Evolutionary conservation across 257 asterid genomes (phyloP), one percentile per base, ranked within the genome.

Genomic region (Echites panduratus): DNA sequence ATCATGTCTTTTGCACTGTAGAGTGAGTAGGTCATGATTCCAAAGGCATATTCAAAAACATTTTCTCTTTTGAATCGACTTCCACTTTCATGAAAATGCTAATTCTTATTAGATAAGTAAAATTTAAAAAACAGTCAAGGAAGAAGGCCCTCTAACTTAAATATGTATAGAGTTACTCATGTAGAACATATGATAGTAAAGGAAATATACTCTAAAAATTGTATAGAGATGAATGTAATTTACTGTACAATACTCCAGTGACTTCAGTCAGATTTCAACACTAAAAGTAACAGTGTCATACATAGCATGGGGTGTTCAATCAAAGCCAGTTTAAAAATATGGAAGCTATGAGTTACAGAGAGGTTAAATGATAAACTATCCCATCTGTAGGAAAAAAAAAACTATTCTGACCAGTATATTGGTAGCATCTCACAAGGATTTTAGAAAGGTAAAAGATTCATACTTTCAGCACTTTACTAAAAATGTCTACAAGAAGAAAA

Each of bases 11-110:
- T 38, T 32, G 49, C 69, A 41, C 35, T 5, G 45, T 38, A 52
- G 26, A 70, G 54, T 44, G 26, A 70, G 54, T 44, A 48, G 49
- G 57, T n/a, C 27, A 77, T 8, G 61, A 32, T 57, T 50, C 69
- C 29, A 72, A 75, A 79, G 58, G 70, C 59, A 80, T 70, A 56
- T 26, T 49, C n/a, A 41, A 43, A 70, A 57, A 61, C 44, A 61
- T 29, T 61, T 53, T 0, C n/a, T n/a, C 3, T 7, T 20, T 54
- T 26, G 41, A 20, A 40, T 56, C 65, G 5, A 56, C 75, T 56
- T 71, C 14, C n/a, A 66, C 1, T 54, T 38, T 4, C 20, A 54
- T 19, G 19, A 38, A 40, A 43, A 71, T 16, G 44, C 38, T 24
- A 17, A 58, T 41, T 11, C 24, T 1, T 22, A 58, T 65, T 16